A percentile compares a stretch with the other conserved stretches of the same genome.
Evolutionary conservation across 306 rosid genomes (phyloP).

Genomic region (Cercis canadensis): DNA sequence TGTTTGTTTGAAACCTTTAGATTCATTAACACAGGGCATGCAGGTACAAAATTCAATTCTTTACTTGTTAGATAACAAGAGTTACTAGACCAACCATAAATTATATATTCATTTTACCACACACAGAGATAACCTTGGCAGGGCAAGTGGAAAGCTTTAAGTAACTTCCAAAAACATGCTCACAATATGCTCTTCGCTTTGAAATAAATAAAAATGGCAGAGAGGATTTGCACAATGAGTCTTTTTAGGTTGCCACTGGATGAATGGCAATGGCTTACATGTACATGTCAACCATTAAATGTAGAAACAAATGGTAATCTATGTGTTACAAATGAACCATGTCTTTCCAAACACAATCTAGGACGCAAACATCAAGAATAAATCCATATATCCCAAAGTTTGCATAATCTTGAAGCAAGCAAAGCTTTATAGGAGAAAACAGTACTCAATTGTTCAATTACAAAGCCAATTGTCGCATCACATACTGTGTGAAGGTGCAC

Average conservation of each 20-base stretch:
- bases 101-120: too few relatives aligned
- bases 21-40: neutral
- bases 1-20: neutral
- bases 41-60: neutral
- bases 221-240: too few relatives aligned
- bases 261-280: neutral
- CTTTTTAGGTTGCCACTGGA: neutral
- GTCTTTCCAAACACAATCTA: too few relatives aligned
- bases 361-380: too few relatives aligned
- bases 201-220: neutral
- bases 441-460: neutral
- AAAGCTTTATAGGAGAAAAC: neutral
- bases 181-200: slow-evolving; percentile 1
- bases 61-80: neutral
- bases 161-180: neutral
- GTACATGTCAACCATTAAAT: neutral
- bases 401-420: neutral
- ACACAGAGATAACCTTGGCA: too few relatives aligned
- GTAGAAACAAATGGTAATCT: too few relatives aligned
- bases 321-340: too few relatives aligned
- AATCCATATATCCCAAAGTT: neutral
- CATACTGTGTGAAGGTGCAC: slow-evolving; percentile 21
- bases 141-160: neutral
- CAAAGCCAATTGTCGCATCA: slow-evolving; percentile 24
- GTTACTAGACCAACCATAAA: slow-evolving; percentile 5